Evolutionary conservation across 805 yeast species (phyloP).

Genomic region (Soucietia sequanensis): DNA sequence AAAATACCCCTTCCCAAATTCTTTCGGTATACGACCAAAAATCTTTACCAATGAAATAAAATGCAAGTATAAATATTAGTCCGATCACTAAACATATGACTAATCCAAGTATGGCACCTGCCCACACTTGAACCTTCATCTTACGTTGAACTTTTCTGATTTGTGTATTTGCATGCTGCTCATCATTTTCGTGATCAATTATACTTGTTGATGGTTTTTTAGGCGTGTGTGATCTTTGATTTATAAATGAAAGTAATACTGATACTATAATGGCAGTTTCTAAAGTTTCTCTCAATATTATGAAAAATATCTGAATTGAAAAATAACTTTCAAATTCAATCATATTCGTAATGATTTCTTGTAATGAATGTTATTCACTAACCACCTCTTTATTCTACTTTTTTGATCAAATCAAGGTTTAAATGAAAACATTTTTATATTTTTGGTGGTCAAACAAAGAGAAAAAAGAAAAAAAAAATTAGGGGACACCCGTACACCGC

Average conservation of each 20-base stretch:
- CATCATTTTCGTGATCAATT: too few relatives aligned
- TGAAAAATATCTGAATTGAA: slow-evolving; percentile 74
- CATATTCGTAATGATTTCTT: slow-evolving; percentile 4
- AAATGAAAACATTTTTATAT: too few relatives aligned
- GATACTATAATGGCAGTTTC: slow-evolving; percentile 74
- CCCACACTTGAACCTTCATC: slow-evolving; percentile 71
- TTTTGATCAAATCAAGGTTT: too few relatives aligned
- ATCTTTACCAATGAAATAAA: slow-evolving; percentile 78
- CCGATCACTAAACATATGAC: slow-evolving; percentile 72
- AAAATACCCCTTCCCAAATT: slow-evolving; percentile 84
- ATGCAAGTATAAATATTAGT: slow-evolving; percentile 61
- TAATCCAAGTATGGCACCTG: slow-evolving; percentile 76
- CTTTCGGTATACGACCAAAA: slow-evolving; percentile 87
- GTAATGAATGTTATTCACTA: too few relatives aligned
- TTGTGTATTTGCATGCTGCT: slow-evolving; percentile 1
- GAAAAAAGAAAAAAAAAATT: background rate
- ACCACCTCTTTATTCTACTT: too few relatives aligned
- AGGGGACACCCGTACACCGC: background rate
- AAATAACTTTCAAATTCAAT: slow-evolving; percentile 42
- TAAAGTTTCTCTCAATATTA: slow-evolving; percentile 68
- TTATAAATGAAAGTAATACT: slow-evolving; percentile 70
- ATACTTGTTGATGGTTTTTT: slow-evolving; percentile 1
- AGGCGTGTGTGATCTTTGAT: slow-evolving; percentile 43
- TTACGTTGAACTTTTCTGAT: slow-evolving; percentile 2
- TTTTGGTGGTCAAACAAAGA: too few relatives aligned